Evolutionary conservation across 2,329 filamentous ascomycete species (phyloP), one percentile per base, ranked within the genome.

Genomic region (Biscogniauxia marginata): DNA sequence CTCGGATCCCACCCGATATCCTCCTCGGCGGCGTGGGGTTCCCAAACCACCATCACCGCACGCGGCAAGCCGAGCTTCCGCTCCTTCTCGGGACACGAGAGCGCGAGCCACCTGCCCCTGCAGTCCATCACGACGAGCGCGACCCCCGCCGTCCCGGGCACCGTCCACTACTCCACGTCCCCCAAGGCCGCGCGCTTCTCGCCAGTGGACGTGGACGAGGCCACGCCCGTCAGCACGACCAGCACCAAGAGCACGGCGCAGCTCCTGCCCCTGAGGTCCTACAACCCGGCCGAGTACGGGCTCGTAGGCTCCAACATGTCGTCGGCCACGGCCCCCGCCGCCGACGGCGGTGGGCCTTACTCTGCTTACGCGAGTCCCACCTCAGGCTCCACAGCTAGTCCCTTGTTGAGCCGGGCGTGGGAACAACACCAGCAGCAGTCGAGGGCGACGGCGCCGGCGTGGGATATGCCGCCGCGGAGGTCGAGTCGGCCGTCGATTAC

Each of bases 271-370:
- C 49, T 70, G n/a, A 64, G 63, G 7, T 61, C 67, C 1, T 71
- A 71, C 44, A 69, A 70, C 43, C 70, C 70, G 3, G 65, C 67
- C 20, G 69, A 71, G 22, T 71, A 70, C 50, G 63, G 59, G 18
- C 47, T 64, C 46, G 52, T n/a, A n/a, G n/a, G n/a, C n/a, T n/a
- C n/a, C n/a, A n/a, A n/a, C n/a, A n/a, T n/a, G n/a, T n/a, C n/a
- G n/a, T n/a, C 60, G 24, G 65, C 62, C 20, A 63, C 64, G 25
- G 58, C 62, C 13, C 54, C 56, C 11, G 57, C 62, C 30, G 49
- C 24, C 30, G 53, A 52, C 3, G 53, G 53, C 19, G 56, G 61
- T n/a, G n/a, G n/a, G n/a, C n/a, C n/a, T 8, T 59, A 56, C 20
- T 59, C 57, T 8, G 19, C 55, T 3, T 71, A 65, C 21, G 57